These are phyloP conservation scores for Pyricularia sp. DNA, from an alignment of 2,329 filamentous ascomycete species.

Conservation along the genomic window DNA sequence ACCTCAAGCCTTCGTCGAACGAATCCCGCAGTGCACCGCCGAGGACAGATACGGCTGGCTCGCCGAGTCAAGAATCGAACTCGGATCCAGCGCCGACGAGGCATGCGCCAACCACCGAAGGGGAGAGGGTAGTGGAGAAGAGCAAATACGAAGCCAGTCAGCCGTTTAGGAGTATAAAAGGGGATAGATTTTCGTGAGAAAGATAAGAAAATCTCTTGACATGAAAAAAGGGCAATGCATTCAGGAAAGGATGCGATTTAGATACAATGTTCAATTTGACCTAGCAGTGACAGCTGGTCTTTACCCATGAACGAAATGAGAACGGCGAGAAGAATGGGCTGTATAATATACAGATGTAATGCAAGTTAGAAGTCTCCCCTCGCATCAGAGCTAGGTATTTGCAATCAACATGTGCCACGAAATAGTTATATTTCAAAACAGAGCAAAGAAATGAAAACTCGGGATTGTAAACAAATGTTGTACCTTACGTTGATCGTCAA, in stretches of 20 bases:
- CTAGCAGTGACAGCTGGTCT: not conserved
- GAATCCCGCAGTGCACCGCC: slow-evolving; percentile 23
- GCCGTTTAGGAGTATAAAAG: slow-evolving; percentile 67
- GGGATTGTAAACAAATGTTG: not conserved
- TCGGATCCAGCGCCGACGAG: slow-evolving; percentile 74
- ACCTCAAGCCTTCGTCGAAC: slow-evolving; percentile 19
- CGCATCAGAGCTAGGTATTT: not conserved
- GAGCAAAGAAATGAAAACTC: not conserved
- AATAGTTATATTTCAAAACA: not conserved
- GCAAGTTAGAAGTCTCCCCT: not conserved
- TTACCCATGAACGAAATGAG: not conserved
- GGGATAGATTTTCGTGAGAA: slow-evolving; percentile 64
- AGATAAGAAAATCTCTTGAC: not conserved
- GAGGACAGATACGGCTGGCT: slow-evolving; percentile 42
- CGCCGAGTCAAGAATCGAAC: slow-evolving; percentile 59
- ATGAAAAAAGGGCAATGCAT: not conserved
- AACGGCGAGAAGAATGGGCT: not conserved
- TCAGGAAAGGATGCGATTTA: not conserved
- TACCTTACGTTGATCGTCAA: too few species aligned
- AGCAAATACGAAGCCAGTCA: slow-evolving; percentile 77
- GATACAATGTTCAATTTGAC: not conserved
- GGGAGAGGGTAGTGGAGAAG: slow-evolving; percentile 56
- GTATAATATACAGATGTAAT: not conserved
- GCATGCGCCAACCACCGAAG: slow-evolving; percentile 62
- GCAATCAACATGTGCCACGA: not conserved